These are phyloP conservation scores for Pascua sp. DNA, from an alignment of 1,284 basidiomycete species.

Conservation along the genomic window DNA sequence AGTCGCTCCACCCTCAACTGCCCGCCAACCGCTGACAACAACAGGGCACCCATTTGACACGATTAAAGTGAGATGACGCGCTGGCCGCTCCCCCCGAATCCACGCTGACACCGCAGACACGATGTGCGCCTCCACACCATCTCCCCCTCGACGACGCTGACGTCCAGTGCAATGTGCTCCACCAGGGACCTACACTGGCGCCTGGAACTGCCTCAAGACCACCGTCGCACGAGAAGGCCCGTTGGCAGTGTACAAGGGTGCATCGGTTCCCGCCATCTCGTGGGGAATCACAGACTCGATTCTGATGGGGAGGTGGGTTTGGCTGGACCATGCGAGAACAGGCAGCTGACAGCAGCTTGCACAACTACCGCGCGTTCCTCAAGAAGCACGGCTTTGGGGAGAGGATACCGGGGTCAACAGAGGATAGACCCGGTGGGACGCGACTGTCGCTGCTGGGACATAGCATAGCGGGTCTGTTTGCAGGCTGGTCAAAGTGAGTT, in stretches of 20 bases:
- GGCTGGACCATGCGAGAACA: not conserved
- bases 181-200: conserved; percentile 42
- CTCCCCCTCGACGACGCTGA: not conserved
- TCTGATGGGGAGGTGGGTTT: conserved; percentile 46
- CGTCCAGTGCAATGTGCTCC: conserved; percentile 45
- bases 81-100: not conserved
- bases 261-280: conserved; percentile 46
- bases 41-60: conserved; percentile 49
- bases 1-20: not conserved
- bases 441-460: conserved; percentile 45
- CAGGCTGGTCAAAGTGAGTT: conserved; percentile 49
- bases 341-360: conserved; percentile 29
- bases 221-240: conserved; percentile 31
- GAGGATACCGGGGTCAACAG: conserved; percentile 17
- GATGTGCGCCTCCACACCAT: conserved; percentile 22
- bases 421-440: conserved; percentile 1
- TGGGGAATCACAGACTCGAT: conserved; percentile 50
- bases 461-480: conserved; percentile 43
- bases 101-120: conserved; percentile 24
- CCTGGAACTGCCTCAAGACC: conserved; percentile 38
- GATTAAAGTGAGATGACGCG: conserved; percentile 32
- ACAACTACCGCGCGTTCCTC: conserved; percentile 47
- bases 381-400: conserved; percentile 41
- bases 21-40: conserved; percentile 15
- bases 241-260: conserved; percentile 48